Base-by-base conservation (phyloP, 2,329 filamentous ascomycete species). In the Arachnopeziza araneosa region DNA sequence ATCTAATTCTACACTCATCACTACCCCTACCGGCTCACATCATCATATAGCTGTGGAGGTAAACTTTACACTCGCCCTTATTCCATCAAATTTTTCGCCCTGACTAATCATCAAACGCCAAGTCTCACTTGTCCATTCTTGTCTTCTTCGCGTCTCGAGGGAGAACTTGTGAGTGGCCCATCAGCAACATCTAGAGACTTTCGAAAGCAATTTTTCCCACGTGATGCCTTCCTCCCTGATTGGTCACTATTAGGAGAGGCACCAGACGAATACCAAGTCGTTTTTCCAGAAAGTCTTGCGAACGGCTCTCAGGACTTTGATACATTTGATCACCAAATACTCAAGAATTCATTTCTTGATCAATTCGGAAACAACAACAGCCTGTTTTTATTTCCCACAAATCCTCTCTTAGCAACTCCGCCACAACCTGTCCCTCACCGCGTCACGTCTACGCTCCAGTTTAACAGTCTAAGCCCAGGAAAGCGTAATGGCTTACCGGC, bases 141-240 rank as follows among this genome's bases (percentile, higher is more conserved):
- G 57, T 59, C 59, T 61, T 63, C 59, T n/a, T 56, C 61, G 59
- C 61, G 52, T 22, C 52, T 58, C 51, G 53, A 52, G 52, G 55
- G 57, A 48, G 54, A 56, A 7, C 54, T 54, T 48, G 55, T 36
- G 54, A 54, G 2, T 44, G 2, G 4, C 17, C 36, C n/a, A n/a
- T n/a, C n/a, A n/a, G n/a, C n/a, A n/a, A n/a, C n/a, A n/a, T n/a
- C n/a, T n/a, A n/a, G n/a, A n/a, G n/a, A n/a, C n/a, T n/a, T n/a
- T n/a, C n/a, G n/a, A n/a, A n/a, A n/a, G n/a, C n/a, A n/a, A n/a
- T n/a, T n/a, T n/a, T n/a, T n/a, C n/a, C n/a, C n/a, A n/a, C n/a
- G n/a, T n/a, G n/a, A n/a, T n/a, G n/a, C n/a, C n/a, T n/a, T n/a
- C n/a, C n/a, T n/a, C n/a, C n/a, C n/a, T 36, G 54, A 54, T 19